Evolutionary conservation across 768 basidiomycete species (phyloP).

Genomic region (Panaeolus papilionaceus): DNA sequence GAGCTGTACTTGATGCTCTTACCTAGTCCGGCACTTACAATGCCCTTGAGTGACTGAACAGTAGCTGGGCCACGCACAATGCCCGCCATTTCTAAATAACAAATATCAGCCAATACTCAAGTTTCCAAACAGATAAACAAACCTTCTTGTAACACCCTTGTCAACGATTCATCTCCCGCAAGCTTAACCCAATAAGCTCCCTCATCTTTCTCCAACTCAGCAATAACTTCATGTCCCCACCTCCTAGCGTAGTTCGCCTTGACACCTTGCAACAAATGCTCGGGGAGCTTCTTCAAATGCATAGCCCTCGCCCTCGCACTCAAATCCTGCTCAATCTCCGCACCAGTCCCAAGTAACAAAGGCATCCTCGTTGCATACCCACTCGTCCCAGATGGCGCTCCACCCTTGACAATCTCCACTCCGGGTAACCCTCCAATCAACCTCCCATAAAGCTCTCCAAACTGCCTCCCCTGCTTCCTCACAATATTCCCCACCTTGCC

Average conservation of each 20-base stretch:
- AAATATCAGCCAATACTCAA: constrained; percentile 8
- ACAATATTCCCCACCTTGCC: constrained; percentile 96
- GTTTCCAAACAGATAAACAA: constrained; percentile 25
- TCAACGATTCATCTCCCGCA: constrained; percentile 67
- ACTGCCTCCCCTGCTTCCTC: constrained; percentile 77
- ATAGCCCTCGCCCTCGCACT: constrained; percentile 69
- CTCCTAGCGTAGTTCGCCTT: constrained; percentile 54
- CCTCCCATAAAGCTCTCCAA: constrained; percentile 86
- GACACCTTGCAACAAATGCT: constrained; percentile 63
- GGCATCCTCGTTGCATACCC: neutral
- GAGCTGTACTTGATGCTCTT: constrained; percentile 80
- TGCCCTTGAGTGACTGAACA: constrained; percentile 84
- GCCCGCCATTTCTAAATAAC: constrained; percentile 64
- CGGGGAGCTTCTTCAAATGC: constrained; percentile 82
- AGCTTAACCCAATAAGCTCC: constrained; percentile 76
- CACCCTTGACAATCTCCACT: constrained; percentile 68
- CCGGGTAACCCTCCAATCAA: constrained; percentile 81
- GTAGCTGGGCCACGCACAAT: constrained; percentile 88
- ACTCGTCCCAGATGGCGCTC: constrained; percentile 28
- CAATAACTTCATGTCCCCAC: constrained; percentile 25
- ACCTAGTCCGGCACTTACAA: constrained; percentile 79
- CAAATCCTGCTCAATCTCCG: constrained; percentile 75
- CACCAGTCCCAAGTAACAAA: constrained; percentile 2
- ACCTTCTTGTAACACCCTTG: constrained; percentile 61
- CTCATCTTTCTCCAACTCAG: constrained; percentile 66